phyloP scores from a whole-genome alignment of 345 rosid genomes.

The Camelina sativa region DNA sequence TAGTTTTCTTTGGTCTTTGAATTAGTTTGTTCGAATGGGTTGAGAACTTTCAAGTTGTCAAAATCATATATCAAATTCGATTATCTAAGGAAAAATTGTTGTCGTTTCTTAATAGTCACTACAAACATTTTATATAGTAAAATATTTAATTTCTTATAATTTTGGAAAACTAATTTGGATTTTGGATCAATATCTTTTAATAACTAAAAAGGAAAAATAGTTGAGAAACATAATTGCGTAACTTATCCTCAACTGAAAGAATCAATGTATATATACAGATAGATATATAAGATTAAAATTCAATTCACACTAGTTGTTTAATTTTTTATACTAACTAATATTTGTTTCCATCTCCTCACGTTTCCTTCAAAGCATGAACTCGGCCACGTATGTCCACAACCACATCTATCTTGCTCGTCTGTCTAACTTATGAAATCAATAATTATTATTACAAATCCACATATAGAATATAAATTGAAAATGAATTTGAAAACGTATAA shows the following conservation, averaged over 20 bases:
- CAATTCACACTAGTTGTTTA: conserved; percentile 31
- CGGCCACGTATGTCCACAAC: conserved; percentile 33
- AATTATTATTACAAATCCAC: conserved; percentile 1
- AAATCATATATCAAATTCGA: not conserved
- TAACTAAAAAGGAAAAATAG: not conserved
- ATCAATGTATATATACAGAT: conserved; percentile 1
- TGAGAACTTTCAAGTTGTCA: not conserved
- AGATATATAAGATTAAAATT: not conserved
- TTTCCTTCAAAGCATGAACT: conserved; percentile 39
- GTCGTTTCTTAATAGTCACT: no score
- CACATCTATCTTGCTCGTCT: conserved; percentile 29
- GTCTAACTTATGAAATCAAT: conserved; percentile 35
- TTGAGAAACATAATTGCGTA: not conserved
- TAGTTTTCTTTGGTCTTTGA: not conserved
- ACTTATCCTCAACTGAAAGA: conserved; percentile 24
- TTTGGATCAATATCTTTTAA: not conserved
- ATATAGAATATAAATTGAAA: conserved; percentile 1
- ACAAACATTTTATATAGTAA: not conserved
- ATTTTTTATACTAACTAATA: conserved; percentile 1
- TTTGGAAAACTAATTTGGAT: not conserved
- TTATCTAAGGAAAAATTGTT: not conserved
- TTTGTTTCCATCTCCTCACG: conserved; percentile 21
- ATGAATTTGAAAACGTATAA: conserved; percentile 32
- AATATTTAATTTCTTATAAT: not conserved
- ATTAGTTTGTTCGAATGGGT: not conserved